Conservation (phyloP, 1,139 yeast species). For the Yamadazyma spencermartinsiae region DNA sequence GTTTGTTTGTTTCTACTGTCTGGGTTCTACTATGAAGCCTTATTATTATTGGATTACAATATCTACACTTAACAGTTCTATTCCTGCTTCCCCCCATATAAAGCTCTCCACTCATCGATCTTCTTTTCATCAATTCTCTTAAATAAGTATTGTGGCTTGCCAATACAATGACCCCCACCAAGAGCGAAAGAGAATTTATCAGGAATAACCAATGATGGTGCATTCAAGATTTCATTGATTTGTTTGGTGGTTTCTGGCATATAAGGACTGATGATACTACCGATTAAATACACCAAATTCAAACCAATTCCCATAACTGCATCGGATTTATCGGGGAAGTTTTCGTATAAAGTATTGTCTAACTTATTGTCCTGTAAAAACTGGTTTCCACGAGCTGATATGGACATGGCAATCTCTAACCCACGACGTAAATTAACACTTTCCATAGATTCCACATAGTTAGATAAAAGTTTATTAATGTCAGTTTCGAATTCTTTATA, state of each 20-base stretch:
- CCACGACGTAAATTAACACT: constrained; percentile 82
- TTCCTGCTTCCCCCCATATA: constrained; percentile 73
- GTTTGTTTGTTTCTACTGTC: too few relatives aligned
- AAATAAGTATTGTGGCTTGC: constrained; percentile 89
- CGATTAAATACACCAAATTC: constrained; percentile 80
- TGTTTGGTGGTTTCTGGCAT: constrained; percentile 81
- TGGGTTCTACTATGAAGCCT: not conserved
- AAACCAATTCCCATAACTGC: constrained; percentile 92
- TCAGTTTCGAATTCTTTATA: constrained; percentile 56
- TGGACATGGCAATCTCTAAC: constrained; percentile 84
- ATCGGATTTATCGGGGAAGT: constrained; percentile 78
- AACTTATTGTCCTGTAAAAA: constrained; percentile 94
- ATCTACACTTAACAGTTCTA: constrained; percentile 7
- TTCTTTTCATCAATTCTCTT: constrained; percentile 87
- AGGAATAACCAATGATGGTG: constrained; percentile 75
- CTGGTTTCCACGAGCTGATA: constrained; percentile 90
- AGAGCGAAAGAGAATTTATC: constrained; percentile 71
- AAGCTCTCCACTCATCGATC: constrained; percentile 82
- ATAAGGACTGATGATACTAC: constrained; percentile 80
- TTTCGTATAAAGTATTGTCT: constrained; percentile 79
- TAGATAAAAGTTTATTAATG: constrained; percentile 57
- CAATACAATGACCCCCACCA: constrained; percentile 81
- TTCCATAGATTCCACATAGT: constrained; percentile 75
- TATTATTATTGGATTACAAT: not conserved
- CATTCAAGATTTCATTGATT: constrained; percentile 78